Evolutionary conservation across 208 protist genomes (phyloP).

Genomic region (Leishmania tarentolae): DNA sequence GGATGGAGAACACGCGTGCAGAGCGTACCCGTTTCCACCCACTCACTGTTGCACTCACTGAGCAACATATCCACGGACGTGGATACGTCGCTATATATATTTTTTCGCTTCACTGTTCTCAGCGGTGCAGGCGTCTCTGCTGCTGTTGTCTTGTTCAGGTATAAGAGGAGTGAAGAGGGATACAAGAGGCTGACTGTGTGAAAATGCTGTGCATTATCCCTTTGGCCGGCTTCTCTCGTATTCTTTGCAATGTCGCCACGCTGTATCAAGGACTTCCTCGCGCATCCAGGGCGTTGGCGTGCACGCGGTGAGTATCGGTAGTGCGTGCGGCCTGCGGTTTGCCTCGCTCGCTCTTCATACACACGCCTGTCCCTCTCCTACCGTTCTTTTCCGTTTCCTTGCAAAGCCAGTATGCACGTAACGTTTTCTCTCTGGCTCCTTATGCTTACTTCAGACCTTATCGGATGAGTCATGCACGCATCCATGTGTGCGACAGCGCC

Average conservation of each 20-base stretch:
- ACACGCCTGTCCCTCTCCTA: background rate
- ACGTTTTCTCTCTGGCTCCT: background rate
- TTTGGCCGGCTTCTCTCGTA: background rate
- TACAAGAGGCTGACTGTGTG: too few species aligned
- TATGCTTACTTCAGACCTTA: slow-evolving; percentile 4
- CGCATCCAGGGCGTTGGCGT: background rate
- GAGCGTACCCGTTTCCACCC: background rate
- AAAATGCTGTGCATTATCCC: background rate
- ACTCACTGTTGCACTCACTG: background rate
- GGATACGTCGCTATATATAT: background rate
- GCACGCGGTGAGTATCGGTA: background rate
- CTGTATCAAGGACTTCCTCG: background rate
- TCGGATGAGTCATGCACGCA: background rate
- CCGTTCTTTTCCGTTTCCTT: background rate
- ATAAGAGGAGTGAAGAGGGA: background rate
- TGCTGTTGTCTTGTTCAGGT: background rate
- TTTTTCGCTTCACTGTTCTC: background rate
- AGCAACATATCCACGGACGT: background rate
- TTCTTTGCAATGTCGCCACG: background rate
- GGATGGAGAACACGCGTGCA: background rate
- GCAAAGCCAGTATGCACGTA: background rate
- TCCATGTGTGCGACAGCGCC: slow-evolving; percentile 3
- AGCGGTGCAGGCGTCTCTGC: background rate
- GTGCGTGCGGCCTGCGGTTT: background rate
- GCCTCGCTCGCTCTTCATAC: background rate